These are phyloP conservation scores for Moniliophthora roreri DNA, from an alignment of 1,284 basidiomycete genomes.

Conservation along the genomic window DNA sequence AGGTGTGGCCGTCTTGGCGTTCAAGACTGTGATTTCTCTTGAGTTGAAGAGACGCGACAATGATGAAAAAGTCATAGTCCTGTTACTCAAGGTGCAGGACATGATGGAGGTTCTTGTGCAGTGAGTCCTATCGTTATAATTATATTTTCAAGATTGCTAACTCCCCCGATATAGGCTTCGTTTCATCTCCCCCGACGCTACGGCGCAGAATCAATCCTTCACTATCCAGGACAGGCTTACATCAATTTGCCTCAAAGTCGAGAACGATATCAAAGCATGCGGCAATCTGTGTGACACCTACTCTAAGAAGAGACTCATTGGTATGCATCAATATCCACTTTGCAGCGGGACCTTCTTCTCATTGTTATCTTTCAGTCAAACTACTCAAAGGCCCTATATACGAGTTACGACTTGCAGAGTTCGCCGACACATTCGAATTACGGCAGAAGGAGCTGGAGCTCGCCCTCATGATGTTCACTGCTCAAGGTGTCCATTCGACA, in stretches of 20 bases:
- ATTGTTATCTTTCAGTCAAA: conserved; percentile 17
- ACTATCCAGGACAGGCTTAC: conserved; percentile 17
- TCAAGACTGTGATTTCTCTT: conserved; percentile 29
- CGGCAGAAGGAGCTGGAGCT: conserved; percentile 16
- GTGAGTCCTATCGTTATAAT: conserved; percentile 11
- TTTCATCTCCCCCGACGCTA: conserved; percentile 9
- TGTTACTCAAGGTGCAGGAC: conserved; percentile 26
- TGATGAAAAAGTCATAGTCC: conserved; percentile 25
- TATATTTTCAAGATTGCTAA: background rate
- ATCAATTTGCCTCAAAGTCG: conserved; percentile 14
- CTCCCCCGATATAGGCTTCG: conserved; percentile 11
- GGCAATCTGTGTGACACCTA: conserved; percentile 24
- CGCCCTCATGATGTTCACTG: conserved; percentile 17
- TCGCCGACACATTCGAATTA: conserved; percentile 13
- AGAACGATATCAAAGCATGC: conserved; percentile 21
- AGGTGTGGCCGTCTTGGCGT: conserved; percentile 27
- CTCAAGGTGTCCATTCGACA: conserved; percentile 13
- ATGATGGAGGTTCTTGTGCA: conserved; percentile 28
- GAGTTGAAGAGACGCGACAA: conserved; percentile 30
- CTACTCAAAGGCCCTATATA: conserved; percentile 21
- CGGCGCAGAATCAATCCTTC: conserved; percentile 4
- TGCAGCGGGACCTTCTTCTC: background rate
- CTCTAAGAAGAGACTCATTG: conserved; percentile 22
- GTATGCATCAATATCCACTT: conserved; percentile 14
- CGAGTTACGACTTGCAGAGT: conserved; percentile 16